phyloP scores from a whole-genome alignment of 495 filamentous ascomycete species.

The Penicillium diatomitis region DNA sequence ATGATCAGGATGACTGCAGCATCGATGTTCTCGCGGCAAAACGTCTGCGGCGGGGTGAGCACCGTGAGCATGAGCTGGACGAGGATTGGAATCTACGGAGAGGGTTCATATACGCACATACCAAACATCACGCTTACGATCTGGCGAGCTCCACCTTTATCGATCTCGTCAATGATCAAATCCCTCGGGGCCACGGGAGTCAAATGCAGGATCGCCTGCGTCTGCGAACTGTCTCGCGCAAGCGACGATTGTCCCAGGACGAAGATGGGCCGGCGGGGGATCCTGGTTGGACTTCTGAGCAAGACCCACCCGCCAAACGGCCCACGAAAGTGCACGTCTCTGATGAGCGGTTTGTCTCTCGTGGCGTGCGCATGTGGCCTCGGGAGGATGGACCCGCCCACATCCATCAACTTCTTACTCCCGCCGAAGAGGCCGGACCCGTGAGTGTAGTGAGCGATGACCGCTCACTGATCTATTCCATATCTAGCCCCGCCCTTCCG shows the following conservation, averaged over 20 bases:
- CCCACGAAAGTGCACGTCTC: conserved; percentile 6
- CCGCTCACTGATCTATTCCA: conserved; percentile 44
- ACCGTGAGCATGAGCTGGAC: conserved; percentile 38
- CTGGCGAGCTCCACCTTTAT: conserved; percentile 49
- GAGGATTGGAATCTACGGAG: conserved; percentile 30
- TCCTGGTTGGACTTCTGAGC: conserved; percentile 25
- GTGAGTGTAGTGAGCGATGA: conserved; percentile 51
- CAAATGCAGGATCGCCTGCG: conserved; percentile 41
- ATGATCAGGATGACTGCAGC: conserved; percentile 24
- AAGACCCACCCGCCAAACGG: conserved; percentile 17
- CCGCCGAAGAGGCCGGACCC: conserved; percentile 35
- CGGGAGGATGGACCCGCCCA: conserved; percentile 36
- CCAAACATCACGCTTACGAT: conserved; percentile 52
- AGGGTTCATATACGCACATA: conserved; percentile 48
- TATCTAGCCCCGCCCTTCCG: conserved; percentile 41
- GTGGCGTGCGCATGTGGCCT: conserved; percentile 52
- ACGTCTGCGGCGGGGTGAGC: conserved; percentile 33
- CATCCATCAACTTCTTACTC: conserved; percentile 49
- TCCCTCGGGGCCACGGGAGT: conserved; percentile 20
- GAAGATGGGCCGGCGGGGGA: conserved; percentile 27
- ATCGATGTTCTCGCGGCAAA: conserved; percentile 17
- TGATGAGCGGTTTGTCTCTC: conserved; percentile 40
- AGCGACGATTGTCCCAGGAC: conserved; percentile 30
- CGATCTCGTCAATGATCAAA: conserved; percentile 56
- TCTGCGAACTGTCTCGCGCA: conserved; percentile 41